Conservation (phyloP, 768 basidiomycete genomes). For the Leccinum subgranulosum region DNA sequence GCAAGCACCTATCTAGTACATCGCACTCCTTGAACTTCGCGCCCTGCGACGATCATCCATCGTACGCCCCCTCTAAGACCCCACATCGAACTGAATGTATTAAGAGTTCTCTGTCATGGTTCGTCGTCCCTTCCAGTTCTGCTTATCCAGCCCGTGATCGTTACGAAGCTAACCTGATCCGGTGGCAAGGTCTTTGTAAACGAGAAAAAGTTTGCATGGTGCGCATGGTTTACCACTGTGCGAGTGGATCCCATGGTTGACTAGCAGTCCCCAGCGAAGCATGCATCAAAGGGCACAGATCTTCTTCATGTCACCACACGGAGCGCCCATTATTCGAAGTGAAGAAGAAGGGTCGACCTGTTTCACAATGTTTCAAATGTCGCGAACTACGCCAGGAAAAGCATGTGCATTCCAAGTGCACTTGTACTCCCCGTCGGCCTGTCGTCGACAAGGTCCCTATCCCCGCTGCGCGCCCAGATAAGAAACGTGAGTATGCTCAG, state of each 20-base stretch:
- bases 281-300: slow-evolving; percentile 94
- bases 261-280: slow-evolving; percentile 58
- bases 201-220: slow-evolving; percentile 76
- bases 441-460: slow-evolving; percentile 30
- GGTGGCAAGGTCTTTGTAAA: slow-evolving; percentile 64
- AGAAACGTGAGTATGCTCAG: slow-evolving; percentile 30
- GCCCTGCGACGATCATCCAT: neutral
- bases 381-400: slow-evolving; percentile 78
- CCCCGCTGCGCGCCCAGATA: slow-evolving; percentile 31
- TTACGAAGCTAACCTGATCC: neutral
- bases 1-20: neutral
- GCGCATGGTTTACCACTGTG: slow-evolving; percentile 15
- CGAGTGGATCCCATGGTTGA: slow-evolving; percentile 8
- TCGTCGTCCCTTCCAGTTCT: neutral
- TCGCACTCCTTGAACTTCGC: neutral
- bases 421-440: slow-evolving; percentile 49
- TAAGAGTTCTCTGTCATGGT: slow-evolving; percentile 21
- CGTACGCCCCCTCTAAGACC: neutral
- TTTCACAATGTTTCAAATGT: slow-evolving; percentile 87
- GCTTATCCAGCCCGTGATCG: neutral
- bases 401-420: slow-evolving; percentile 80
- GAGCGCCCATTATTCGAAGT: slow-evolving; percentile 91
- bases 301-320: slow-evolving; percentile 81
- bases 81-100: slow-evolving; percentile 12
- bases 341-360: slow-evolving; percentile 89